Evolutionary conservation across 202 grass and related monocot genomes (phyloP), one percentile per base, ranked within the genome.

Genomic region (Carex arenaria): DNA sequence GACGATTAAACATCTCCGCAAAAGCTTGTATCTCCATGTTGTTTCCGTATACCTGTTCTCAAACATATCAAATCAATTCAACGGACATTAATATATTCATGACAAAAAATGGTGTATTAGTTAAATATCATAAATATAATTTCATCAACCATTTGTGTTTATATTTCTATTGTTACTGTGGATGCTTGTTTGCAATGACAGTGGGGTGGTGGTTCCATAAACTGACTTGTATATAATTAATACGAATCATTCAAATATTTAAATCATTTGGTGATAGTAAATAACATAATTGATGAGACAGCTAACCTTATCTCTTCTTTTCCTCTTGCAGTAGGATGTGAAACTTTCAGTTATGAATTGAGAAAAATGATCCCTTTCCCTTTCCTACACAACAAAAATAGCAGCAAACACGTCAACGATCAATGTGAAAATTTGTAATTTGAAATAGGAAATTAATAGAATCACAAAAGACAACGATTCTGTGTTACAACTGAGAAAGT

Each of bases 1-100:
- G 97, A 6, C 97, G 97, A 89, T 96, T 99, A 59, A 92, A 99
- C 97, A 99, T 99, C 88, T 99, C 97, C 70, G 97, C 97, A 65
- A 99, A 99, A 60, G 91, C 97, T 84, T 99, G 97, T 69, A 99
- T 94, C 93, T 99, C 93, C 86, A 94, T 82, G 85, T 99, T 99
- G 67, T 99, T 99, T 80, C 97, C 97, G 86, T 99, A 99, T 68
- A 99, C 96, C 96, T 96, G 56, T 47, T 78, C 36, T 51, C 8
- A 79, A 62, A 61, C 49, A 53, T 70, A 84, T 64, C 51, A 76
- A 51, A 68, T 62, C 10, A 79, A 53, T 28, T 43, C 61, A 78
- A 14, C 22, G 20, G 3, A 84, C 14, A 84, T 36, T 77, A 75
- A n/a, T 56, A 45, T 67, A 38, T 20, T 52, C 15, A 42, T 69